Evolutionary conservation across 2,329 filamentous ascomycete genomes (phyloP).

Genomic region (Exophiala lecanii-corni): DNA sequence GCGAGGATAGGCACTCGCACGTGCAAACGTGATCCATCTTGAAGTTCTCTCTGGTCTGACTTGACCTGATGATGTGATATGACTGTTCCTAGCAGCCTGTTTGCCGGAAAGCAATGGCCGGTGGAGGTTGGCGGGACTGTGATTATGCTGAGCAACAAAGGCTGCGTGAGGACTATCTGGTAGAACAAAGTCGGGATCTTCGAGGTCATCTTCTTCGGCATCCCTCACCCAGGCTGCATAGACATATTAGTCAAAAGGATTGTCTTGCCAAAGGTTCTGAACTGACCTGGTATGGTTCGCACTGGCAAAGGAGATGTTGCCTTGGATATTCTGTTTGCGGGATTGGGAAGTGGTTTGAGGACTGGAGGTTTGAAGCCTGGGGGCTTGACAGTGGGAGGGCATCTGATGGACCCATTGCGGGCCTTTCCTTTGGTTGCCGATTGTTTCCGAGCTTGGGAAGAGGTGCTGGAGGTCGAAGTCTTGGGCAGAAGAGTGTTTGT

Average conservation of each 20-base stretch:
- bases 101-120: slow-evolving; percentile 20
- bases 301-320: slow-evolving; percentile 13
- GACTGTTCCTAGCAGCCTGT: slow-evolving; percentile 9
- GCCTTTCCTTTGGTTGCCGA: slow-evolving; percentile 8
- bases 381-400: slow-evolving; percentile 8
- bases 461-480: slow-evolving; percentile 2
- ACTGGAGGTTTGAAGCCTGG: slow-evolving; percentile 4
- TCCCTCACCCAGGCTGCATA: slow-evolving; percentile 39
- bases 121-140: slow-evolving; percentile 34
- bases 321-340: slow-evolving; percentile 2
- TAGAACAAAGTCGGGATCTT: slow-evolving; percentile 32
- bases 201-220: slow-evolving; percentile 37
- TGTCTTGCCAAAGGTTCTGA: neutral
- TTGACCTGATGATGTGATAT: slow-evolving; percentile 14
- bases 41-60: slow-evolving; percentile 35
- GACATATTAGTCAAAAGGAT: neutral
- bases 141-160: slow-evolving; percentile 45
- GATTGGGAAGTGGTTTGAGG: slow-evolving; percentile 1
- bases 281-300: slow-evolving; percentile 21
- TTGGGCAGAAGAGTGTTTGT: neutral
- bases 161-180: slow-evolving; percentile 37
- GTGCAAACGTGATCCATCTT: slow-evolving; percentile 44
- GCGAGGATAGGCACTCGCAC: slow-evolving; percentile 40
- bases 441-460: slow-evolving; percentile 6
- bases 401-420: slow-evolving; percentile 10